These are phyloP conservation scores for Colletotrichum sansevieriae DNA, from an alignment of 2,329 filamentous ascomycete genomes.

Conservation along the genomic window DNA sequence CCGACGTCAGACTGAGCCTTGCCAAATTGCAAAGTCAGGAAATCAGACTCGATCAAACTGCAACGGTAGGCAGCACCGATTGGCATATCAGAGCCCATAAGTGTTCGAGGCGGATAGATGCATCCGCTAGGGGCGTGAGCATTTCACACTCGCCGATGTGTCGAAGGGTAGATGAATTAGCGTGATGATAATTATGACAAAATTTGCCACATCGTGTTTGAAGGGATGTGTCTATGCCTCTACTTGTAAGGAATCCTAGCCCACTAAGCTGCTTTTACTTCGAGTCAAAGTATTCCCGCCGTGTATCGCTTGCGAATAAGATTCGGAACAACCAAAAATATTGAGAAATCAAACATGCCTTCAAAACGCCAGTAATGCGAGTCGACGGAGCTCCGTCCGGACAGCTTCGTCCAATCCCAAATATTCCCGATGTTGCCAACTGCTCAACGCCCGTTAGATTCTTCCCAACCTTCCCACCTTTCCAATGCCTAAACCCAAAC, in stretches of 20 bases:
- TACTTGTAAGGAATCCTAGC: not conserved
- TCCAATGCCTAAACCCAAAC: not conserved
- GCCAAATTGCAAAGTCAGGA: conserved; percentile 8
- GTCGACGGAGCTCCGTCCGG: conserved; percentile 9
- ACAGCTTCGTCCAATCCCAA: not conserved
- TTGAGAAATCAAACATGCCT: not conserved
- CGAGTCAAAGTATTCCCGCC: conserved; percentile 7
- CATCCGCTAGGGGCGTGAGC: not conserved
- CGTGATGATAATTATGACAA: too few species aligned
- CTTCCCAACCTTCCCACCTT: not conserved
- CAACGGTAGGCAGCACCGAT: too few species aligned
- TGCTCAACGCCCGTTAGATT: not conserved
- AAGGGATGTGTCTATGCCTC: not conserved
- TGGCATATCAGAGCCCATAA: too few species aligned
- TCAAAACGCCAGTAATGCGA: conserved; percentile 21
- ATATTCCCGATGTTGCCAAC: not conserved
- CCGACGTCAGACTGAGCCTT: conserved; percentile 6
- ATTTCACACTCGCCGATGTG: not conserved
- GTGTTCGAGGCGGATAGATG: too few species aligned
- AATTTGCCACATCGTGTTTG: too few species aligned
- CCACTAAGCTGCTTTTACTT: not conserved
- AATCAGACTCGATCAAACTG: conserved; percentile 5
- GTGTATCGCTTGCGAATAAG: conserved; percentile 27
- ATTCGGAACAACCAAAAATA: not conserved
- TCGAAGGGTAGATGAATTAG: too few species aligned